phyloP scores from a whole-genome alignment of 2,329 filamentous ascomycete species.

The Aspergillus texensis region DNA sequence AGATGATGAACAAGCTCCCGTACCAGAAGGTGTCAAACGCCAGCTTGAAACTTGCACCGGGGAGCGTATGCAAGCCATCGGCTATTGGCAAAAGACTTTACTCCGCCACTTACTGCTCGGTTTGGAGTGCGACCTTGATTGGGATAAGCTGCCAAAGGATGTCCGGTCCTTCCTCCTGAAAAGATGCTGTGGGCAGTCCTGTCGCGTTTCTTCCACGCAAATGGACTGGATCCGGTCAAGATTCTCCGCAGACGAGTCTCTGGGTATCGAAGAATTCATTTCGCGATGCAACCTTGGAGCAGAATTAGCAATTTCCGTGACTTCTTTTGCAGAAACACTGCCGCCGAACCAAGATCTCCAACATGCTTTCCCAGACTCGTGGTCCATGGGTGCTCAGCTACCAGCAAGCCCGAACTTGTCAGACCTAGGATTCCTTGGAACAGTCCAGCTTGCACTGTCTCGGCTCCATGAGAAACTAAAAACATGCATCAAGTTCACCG shows the following conservation, averaged over 20 bases:
- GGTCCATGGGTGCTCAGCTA: constrained; percentile 32
- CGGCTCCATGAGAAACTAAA: constrained; percentile 32
- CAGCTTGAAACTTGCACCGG: constrained; percentile 30
- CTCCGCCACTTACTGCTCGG: constrained; percentile 54
- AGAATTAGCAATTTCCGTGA: constrained; percentile 36
- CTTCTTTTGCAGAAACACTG: constrained; percentile 33
- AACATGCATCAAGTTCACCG: constrained; percentile 48
- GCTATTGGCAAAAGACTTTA: constrained; percentile 41
- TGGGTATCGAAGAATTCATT: constrained; percentile 49
- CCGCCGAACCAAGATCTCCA: constrained; percentile 23
- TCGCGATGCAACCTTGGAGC: constrained; percentile 54
- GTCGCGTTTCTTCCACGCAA: constrained; percentile 38
- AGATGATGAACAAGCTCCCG: constrained; percentile 38
- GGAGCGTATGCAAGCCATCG: constrained; percentile 31
- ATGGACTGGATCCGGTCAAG: constrained; percentile 30
- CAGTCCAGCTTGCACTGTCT: constrained; percentile 46
- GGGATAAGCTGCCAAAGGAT: constrained; percentile 53
- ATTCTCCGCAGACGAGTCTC: constrained; percentile 46
- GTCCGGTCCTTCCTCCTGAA: constrained; percentile 50
- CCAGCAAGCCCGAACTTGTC: constrained; percentile 21
- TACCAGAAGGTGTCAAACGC: constrained; percentile 20
- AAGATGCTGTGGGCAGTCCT: constrained; percentile 49
- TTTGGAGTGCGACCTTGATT: constrained; percentile 53
- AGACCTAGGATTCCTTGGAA: constrained; percentile 37
- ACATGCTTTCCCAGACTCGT: constrained; percentile 28